phyloP scores from a whole-genome alignment of 2,329 filamentous ascomycete genomes.

The Cercospora sp. region DNA sequence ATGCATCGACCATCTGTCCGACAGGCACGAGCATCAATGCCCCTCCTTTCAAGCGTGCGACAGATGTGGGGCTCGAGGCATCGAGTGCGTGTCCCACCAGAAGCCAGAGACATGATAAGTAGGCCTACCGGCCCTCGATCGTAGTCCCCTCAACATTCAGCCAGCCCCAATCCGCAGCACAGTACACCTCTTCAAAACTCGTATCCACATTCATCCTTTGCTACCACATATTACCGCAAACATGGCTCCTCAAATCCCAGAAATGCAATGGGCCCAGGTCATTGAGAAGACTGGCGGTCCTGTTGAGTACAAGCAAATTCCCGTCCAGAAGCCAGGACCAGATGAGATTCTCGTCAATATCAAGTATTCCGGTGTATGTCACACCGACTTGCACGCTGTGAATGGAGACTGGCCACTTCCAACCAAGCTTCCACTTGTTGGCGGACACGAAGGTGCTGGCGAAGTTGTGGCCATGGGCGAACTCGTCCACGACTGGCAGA shows the following conservation, averaged over 20 bases:
- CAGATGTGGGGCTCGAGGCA: conserved; percentile 17
- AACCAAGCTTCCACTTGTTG: conserved; percentile 82
- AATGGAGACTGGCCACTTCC: conserved; percentile 85
- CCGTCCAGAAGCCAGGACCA: conserved; percentile 75
- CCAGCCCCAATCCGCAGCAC: not conserved
- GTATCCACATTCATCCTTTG: conserved; percentile 11
- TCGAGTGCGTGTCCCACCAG: not conserved
- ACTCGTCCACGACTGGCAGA: conserved; percentile 72
- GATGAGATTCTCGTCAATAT: conserved; percentile 92
- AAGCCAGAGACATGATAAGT: conserved; percentile 19
- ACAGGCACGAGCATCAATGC: conserved; percentile 17
- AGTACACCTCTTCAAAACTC: conserved; percentile 12
- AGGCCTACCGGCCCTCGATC: conserved; percentile 10
- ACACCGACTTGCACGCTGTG: conserved; percentile 79
- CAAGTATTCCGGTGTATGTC: conserved; percentile 87
- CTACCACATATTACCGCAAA: not conserved
- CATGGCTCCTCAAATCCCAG: conserved; percentile 61
- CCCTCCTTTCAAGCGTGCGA: conserved; percentile 25
- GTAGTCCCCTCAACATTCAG: not conserved
- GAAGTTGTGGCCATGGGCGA: conserved; percentile 77
- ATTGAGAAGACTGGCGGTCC: conserved; percentile 75
- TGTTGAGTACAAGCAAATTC: conserved; percentile 74
- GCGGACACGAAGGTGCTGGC: conserved; percentile 77
- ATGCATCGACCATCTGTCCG: conserved; percentile 25
- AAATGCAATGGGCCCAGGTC: conserved; percentile 88